Base-by-base conservation (phyloP, 2,329 filamentous ascomycete species). In the Aspergillus uvarum region DNA sequence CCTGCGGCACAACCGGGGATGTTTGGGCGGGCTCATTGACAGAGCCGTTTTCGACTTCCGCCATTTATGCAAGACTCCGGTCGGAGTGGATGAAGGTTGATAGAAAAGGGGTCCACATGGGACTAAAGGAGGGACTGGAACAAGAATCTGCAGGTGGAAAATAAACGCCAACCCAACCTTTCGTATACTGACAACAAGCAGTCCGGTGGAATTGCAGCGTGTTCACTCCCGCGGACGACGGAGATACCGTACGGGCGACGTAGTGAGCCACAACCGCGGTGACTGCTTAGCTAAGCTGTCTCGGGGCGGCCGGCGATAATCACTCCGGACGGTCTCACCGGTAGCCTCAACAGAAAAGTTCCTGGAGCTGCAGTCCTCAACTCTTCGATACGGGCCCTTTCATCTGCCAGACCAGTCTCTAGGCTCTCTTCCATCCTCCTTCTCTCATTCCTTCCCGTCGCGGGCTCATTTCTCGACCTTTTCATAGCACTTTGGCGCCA, bases 331-430 rank as follows among this genome's bases (percentile, higher is more conserved):
- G 67, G 38, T 44, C 72, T 76, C 74, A 76, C 74, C 74, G 74
- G 68, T 63, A 68, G 70, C 72, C 75, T 76, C 75, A 76, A 77
- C 75, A 74, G 71, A 76, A 76, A 77, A 75, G 70, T 75, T 72
- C 72, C 71, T 66, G 64, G 64, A 65, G 62, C 60, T 65, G 63
- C 64, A 68, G 42, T 67, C 66, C 68, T 68, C 67, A 68, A 69
- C 63, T 63, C 62, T 67, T 67, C 66, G 63, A 70, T 72, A 70
- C 68, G 65, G 65, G 65, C 59, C 66, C 61, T 64, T 67, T 63
- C 64, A 65, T 47, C 65, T 66, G 63, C 62, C 63, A 65, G 64
- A 57, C 59, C 64, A 63, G 60, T 67, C 63, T 60, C 49, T 57
- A 57, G 56, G 52, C 50, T 59, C 51, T 63, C 59, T 59, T 65